Evolutionary conservation across 73 alveolate species (phyloP).

Genomic region (Tetrahymena malaccensis): DNA sequence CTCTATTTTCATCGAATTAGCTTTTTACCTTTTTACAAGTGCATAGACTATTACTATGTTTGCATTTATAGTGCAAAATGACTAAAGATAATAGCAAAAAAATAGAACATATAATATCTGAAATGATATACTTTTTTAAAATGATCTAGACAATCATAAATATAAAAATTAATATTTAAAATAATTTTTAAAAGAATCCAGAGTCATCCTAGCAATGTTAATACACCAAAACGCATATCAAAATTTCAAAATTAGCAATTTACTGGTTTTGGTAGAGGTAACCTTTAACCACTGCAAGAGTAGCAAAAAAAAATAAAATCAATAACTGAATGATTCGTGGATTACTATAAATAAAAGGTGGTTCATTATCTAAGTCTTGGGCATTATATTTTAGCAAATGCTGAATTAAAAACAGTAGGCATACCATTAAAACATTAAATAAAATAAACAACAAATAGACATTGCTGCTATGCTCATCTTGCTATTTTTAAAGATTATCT

Average conservation of each 20-base stretch:
- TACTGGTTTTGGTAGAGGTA: background rate
- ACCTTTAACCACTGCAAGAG: background rate
- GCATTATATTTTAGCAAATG: background rate
- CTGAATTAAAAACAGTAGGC: background rate
- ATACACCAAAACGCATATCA: background rate
- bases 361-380: background rate
- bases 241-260: background rate
- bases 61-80: background rate
- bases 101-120: background rate
- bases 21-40: background rate
- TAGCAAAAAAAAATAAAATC: background rate
- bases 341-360: background rate
- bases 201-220: background rate
- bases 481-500: background rate
- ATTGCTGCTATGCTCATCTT: background rate
- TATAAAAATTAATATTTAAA: background rate
- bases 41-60: background rate
- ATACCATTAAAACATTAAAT: background rate
- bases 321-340: background rate
- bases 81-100: background rate
- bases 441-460: too few relatives aligned
- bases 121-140: too few relatives aligned
- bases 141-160: too few relatives aligned
- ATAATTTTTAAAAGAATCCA: background rate
- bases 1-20: background rate